These are phyloP conservation scores for Ceratobasidium sp. DNA, from an alignment of 1,284 basidiomycete species.

Conservation along the genomic window DNA sequence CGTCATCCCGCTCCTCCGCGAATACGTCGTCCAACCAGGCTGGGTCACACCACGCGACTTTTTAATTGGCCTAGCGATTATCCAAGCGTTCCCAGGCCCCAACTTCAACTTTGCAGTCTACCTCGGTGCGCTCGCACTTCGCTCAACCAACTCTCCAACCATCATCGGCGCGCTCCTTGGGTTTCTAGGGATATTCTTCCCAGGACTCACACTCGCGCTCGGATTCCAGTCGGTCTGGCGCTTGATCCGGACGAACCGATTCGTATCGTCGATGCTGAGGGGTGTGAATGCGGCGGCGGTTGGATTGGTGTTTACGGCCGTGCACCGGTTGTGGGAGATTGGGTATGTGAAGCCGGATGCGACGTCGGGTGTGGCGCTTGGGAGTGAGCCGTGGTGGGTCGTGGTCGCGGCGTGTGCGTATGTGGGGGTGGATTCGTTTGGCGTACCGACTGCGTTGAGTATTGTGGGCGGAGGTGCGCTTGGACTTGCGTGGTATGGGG, in stretches of 20 bases:
- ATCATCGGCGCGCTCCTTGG: slow-evolving; percentile 58
- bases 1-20: slow-evolving; percentile 63
- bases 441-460: slow-evolving; percentile 50
- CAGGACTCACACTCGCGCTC: slow-evolving; percentile 60
- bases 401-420: slow-evolving; percentile 51
- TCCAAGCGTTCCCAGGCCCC: slow-evolving; percentile 62
- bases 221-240: slow-evolving; percentile 61
- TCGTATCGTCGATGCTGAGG: slow-evolving; percentile 55
- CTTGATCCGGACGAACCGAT: slow-evolving; percentile 53
- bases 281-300: slow-evolving; percentile 64
- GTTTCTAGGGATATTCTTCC: slow-evolving; percentile 59
- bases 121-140: slow-evolving; percentile 58
- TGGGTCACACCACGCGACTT: slow-evolving; percentile 63
- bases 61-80: slow-evolving; percentile 63
- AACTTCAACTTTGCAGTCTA: slow-evolving; percentile 68
- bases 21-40: slow-evolving; percentile 63
- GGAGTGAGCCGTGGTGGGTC: slow-evolving; percentile 55
- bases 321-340: slow-evolving; percentile 58
- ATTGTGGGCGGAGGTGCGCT: slow-evolving; percentile 52
- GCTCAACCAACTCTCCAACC: slow-evolving; percentile 46
- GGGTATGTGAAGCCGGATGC: slow-evolving; percentile 41
- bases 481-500: slow-evolving; percentile 50
- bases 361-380: slow-evolving; percentile 50
- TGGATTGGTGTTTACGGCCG: slow-evolving; percentile 63
- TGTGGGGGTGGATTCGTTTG: slow-evolving; percentile 50